A percentile compares a stretch with the other conserved stretches of the same genome.
Evolutionary conservation across 140 eudicot genomes (phyloP).

Genomic region (Anethum foeniculum): DNA sequence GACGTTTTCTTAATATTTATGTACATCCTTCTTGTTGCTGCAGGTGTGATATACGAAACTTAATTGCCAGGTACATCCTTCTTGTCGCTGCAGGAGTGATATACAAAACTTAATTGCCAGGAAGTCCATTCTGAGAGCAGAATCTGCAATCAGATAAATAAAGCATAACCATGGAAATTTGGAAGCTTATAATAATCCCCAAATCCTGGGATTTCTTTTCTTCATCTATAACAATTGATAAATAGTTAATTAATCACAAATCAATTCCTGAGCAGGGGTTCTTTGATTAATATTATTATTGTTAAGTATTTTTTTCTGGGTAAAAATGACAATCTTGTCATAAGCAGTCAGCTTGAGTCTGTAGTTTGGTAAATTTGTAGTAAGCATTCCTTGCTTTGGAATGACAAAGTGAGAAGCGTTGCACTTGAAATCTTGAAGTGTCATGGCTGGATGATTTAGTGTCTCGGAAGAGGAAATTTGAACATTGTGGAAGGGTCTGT

Average conservation of each 20-base stretch:
- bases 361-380: no score
- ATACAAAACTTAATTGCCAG: neutral
- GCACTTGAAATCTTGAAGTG: no score
- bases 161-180: neutral
- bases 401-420: no score
- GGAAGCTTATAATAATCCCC: neutral
- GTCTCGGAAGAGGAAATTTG: no score
- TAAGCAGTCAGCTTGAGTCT: no score
- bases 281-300: neutral
- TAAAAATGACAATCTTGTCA: no score
- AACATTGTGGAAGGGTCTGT: no score
- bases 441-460: no score
- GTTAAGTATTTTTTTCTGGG: neutral
- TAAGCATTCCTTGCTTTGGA: no score
- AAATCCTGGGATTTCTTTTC: neutral
- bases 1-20: no score
- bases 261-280: neutral
- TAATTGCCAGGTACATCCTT: neutral
- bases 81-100: neutral
- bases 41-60: neutral
- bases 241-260: neutral
- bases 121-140: neutral
- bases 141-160: neutral
- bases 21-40: neutral
- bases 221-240: neutral